A percentile compares a stretch with the other conserved stretches of the same genome.
Evolutionary conservation across 331 rosid genomes (phyloP).

Genomic region (Cydonia oblonga): DNA sequence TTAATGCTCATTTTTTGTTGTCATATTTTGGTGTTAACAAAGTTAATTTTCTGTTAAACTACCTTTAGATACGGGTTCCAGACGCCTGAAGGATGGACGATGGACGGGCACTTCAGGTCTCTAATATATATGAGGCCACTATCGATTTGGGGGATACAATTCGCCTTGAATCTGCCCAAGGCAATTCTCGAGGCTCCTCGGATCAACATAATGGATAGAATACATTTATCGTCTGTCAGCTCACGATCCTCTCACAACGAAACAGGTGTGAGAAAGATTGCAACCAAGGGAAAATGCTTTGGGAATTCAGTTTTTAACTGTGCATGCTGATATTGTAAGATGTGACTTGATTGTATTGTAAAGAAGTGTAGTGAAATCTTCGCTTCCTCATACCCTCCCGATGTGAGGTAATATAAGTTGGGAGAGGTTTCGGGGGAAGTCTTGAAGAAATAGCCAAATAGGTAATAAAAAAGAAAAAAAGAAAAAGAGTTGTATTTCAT

Average conservation of each 20-base stretch:
- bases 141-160: conserved; percentile 92
- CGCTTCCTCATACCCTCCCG: conserved; percentile 18
- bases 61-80: conserved; percentile 77
- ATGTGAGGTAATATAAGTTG: conserved; percentile 15
- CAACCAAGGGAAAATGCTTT: conserved; percentile 56
- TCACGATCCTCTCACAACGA: conserved; percentile 45
- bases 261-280: conserved; percentile 63
- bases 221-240: conserved; percentile 51
- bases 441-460: conserved; percentile 15
- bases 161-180: conserved; percentile 65
- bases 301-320: conserved; percentile 73
- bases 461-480: background rate
- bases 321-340: conserved; percentile 44
- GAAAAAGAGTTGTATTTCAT: too few relatives aligned
- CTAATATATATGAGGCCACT: conserved; percentile 95
- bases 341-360: conserved; percentile 23
- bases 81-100: conserved; percentile 89
- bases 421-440: conserved; percentile 20
- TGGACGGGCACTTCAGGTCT: conserved; percentile 83
- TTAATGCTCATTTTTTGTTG: background rate
- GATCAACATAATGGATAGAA: conserved; percentile 88
- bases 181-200: conserved; percentile 88
- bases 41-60: background rate
- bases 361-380: conserved; percentile 13
- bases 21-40: background rate